Base-by-base conservation (phyloP, 2,329 filamentous ascomycete genomes). In the Colletotrichum phormii region DNA sequence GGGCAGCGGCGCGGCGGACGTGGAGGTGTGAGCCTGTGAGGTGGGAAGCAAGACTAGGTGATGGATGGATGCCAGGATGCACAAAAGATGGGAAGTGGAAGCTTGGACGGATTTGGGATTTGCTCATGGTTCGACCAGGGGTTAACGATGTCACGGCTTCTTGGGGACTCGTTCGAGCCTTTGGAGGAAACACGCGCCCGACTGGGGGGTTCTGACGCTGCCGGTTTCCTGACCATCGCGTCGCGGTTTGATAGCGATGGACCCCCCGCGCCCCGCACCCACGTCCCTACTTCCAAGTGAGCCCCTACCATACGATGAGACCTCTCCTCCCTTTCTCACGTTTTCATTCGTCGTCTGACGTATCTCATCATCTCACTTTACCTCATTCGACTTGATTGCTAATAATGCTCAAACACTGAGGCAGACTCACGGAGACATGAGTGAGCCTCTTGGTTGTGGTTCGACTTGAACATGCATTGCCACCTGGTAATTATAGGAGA, bases 41-140 rank as follows among this genome's bases (percentile, higher is more conserved):
- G 54, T 35, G 55, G 64, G 57, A 71, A 49, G 57, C 68, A 67
- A 67, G 67, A 59, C 26, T 4, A 29, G 35, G 35, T 37, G 35
- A 37, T 37, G 35, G 33, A 35, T 59, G 24, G 26, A 70, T 31
- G 53, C 46, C 62, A 61, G 64, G 58, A 37, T 66, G 63, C 55
- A 24, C 12, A 42, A 46, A 33, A 58, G 15, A 46, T 46, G 42
- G 18, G 26, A 29, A 29, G 26, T 29, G 15, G 65, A 64, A 69
- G 59, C 51, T 60, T 69, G 65, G 65, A 53, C 70, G 60, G 61
- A 64, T 72, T 67, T 70, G 35, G 60, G 67, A 64, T 72, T 71
- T 70, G 35, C 66, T 22, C 66, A 72, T 64, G 70, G 70, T 72
- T 72, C 70, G 70, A 72, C 70, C 70, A 72, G 66, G 70, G 70